Base-by-base conservation (phyloP, 345 rosid species). In the Gossypium arboreum region DNA sequence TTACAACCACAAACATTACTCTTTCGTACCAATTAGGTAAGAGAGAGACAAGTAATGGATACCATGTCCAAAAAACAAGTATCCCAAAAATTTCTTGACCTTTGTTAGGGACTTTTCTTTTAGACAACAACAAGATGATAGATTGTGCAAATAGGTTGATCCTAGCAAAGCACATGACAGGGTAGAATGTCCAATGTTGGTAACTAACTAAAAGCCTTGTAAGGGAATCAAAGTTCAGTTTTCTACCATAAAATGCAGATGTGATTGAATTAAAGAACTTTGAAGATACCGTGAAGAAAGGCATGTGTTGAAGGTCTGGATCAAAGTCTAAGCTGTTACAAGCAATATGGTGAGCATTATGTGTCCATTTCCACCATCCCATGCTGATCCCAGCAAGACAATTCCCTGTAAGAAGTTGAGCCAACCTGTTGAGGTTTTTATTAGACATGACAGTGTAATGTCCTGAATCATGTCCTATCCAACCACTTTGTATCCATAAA, bases 381-480 rank as follows among this genome's bases (percentile, higher is more conserved):
- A 88, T 87, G 71, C 92, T 85, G 47, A 86, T 83, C 68, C 93
- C 96, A 3, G 96, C 84, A 58, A 91, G 84, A 71, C 96, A 91
- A 76, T 91, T 91, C 43, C 96, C 93, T 3, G 84, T 71, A 61
- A 91, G 73, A 74, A 91, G 41, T 86, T 91, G 93, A 9, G 72
- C 74, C 2, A 86, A 45, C 5, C 90, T 81, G 55, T 87, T 88
- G 29, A 73, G 6, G 34, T 68, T 45, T 1, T 63, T 85, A 56
- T 34, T 77, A 0, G 67, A 1, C 85, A 83, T 86, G 66, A 88
- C 62, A 75, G 73, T 67, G 65, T 87, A 91, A 79, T 91, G 96
- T 0, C 96, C 91, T 2, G 96, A 91, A 76, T 91, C 93, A 81
- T 91, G 96, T 3, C 96, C 93, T 15, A 91, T 67, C 93, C 93